A percentile compares a stretch with the other conserved stretches of the same genome.
Conservation (phyloP, 768 basidiomycete species). For the Tulasnella sp. region DNA sequence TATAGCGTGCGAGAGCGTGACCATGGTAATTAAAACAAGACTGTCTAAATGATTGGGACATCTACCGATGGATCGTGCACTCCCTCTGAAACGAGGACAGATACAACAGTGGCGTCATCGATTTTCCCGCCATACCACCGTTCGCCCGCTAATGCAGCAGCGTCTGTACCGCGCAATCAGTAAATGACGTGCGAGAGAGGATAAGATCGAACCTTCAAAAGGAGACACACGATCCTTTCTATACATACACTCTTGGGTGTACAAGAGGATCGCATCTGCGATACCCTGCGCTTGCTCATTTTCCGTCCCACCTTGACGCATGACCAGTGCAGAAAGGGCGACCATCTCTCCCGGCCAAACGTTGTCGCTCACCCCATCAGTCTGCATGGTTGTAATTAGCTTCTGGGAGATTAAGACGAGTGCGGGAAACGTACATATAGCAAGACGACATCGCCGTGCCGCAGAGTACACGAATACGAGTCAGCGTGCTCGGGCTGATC, state of each 20-base stretch:
- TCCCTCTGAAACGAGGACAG: slow-evolving; percentile 6
- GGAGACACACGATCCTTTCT: slow-evolving; percentile 54
- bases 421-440: slow-evolving; percentile 31
- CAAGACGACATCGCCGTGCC: slow-evolving; percentile 43
- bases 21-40: background rate
- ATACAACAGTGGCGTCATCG: slow-evolving; percentile 10
- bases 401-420: background rate
- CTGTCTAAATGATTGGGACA: slow-evolving; percentile 6
- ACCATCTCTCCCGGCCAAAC: slow-evolving; percentile 57
- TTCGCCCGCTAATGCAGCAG: background rate
- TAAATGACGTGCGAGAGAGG: background rate
- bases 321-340: slow-evolving; percentile 54
- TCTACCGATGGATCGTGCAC: background rate
- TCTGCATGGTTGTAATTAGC: slow-evolving; percentile 26
- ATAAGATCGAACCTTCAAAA: slow-evolving; percentile 40
- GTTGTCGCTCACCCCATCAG: slow-evolving; percentile 44
- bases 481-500: slow-evolving; percentile 33
- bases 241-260: slow-evolving; percentile 57
- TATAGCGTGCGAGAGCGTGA: background rate
- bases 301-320: slow-evolving; percentile 31
- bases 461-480: slow-evolving; percentile 34
- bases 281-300: slow-evolving; percentile 46
- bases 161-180: slow-evolving; percentile 5
- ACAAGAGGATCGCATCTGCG: slow-evolving; percentile 59
- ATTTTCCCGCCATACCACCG: slow-evolving; percentile 5